Base-by-base conservation (phyloP, 1,284 basidiomycete genomes). In the Ganoderma resinaceum region DNA sequence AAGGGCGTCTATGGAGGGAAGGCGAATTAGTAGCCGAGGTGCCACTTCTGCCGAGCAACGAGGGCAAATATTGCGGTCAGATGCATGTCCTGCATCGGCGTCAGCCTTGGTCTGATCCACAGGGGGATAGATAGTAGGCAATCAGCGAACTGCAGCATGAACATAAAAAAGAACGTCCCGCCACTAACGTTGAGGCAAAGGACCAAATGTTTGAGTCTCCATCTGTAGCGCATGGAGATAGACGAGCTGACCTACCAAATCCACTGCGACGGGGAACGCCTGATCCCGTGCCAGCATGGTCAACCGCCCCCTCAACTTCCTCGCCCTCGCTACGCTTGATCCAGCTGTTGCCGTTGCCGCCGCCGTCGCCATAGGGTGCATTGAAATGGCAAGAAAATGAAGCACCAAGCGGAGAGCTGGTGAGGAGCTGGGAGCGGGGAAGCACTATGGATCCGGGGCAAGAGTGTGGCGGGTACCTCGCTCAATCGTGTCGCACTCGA, bases 1-100 rank as follows among this genome's bases (percentile, higher is more conserved):
- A 20, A n/a, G 16, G 16, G 58, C 37, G 14, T 18, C 12, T 37
- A 18, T 14, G 58, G 58, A 3, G 66, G 62, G 53, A 62, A 68
- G 38, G 67, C 62, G 67, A 68, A 68, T n/a, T 68, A 60, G 58
- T 68, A 63, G 37, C 65, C 67, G 60, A 68, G 62, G n/a, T 64
- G 62, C 46, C 63, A 68, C 60, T 68, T 68, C 38, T 61, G 67
- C n/a, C 65, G 67, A 16, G 67, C 67, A 53, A 62, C 67, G 42
- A 68, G 62, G 11, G 60, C 63, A 60, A 68, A 65, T 33, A 68
- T 23, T 2, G 63, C 67, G 5, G 67, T 65, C 3, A 63, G 67
- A 59, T 68, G 65, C 67, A 68, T 65, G 60, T 63, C 67, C 67
- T 68, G 59, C 46, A 11, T 12, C 9, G 37, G 37, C 14, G 37